Evolutionary conservation across 1,139 yeast species (phyloP).

Genomic region (Suhomyces guaymorum): DNA sequence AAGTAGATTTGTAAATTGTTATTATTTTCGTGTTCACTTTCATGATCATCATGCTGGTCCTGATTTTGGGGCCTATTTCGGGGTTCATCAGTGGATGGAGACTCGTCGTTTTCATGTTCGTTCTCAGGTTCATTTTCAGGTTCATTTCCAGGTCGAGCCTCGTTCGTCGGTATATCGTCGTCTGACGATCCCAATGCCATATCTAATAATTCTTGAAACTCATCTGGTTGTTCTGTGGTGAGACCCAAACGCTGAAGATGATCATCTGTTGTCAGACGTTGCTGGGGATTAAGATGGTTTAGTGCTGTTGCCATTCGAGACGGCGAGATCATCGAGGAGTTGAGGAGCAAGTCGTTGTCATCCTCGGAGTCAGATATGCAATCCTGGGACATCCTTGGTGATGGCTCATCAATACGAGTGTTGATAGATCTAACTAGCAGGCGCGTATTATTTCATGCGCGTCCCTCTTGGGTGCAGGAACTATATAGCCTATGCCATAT

Average conservation of each 20-base stretch:
- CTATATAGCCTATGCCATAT: no score
- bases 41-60: slow-evolving; percentile 1
- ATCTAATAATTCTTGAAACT: slow-evolving; percentile 3
- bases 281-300: slow-evolving; percentile 8
- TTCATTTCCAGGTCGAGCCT: no score
- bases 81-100: no score
- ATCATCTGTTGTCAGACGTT: slow-evolving; percentile 6
- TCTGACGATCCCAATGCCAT: slow-evolving; percentile 4
- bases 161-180: neutral
- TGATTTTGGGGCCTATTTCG: neutral
- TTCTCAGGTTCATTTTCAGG: neutral
- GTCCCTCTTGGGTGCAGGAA: no score
- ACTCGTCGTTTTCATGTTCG: no score
- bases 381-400: slow-evolving; percentile 13
- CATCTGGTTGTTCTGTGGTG: neutral
- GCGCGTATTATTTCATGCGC: slow-evolving; percentile 5
- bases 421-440: no score
- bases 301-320: slow-evolving; percentile 12
- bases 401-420: no score
- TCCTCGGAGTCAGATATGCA: slow-evolving; percentile 21
- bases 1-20: slow-evolving; percentile 18
- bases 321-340: slow-evolving; percentile 14
- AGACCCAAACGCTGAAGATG: slow-evolving; percentile 1
- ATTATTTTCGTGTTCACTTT: slow-evolving; percentile 14
- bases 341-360: slow-evolving; percentile 13